phyloP scores from a whole-genome alignment of 2,329 filamentous ascomycete genomes.

The Grosmannia serpens region DNA sequence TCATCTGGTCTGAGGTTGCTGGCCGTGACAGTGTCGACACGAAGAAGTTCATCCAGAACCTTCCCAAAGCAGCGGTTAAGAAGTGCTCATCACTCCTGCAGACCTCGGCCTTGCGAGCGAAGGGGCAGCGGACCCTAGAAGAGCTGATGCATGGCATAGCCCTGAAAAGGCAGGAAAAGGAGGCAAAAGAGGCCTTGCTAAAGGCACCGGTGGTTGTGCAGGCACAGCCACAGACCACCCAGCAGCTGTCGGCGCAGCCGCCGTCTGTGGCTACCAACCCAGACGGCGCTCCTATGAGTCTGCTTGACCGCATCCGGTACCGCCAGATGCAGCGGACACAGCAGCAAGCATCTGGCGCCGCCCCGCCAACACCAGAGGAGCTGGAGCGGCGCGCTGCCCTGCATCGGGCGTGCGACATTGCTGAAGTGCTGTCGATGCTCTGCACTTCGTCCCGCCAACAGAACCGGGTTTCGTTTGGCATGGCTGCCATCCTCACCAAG shows the following conservation, averaged over 20 bases:
- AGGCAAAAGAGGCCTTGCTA: slow-evolving; percentile 20
- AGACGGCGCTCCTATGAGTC: slow-evolving; percentile 37
- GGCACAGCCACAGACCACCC: neutral
- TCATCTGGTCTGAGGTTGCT: slow-evolving; percentile 27
- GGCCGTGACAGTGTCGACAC: slow-evolving; percentile 15
- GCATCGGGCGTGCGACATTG: slow-evolving; percentile 56
- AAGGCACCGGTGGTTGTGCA: slow-evolving; percentile 18
- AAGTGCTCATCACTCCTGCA: slow-evolving; percentile 39
- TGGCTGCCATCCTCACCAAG: slow-evolving; percentile 51
- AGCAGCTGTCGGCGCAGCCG: neutral
- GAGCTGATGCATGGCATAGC: slow-evolving; percentile 54
- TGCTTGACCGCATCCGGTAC: slow-evolving; percentile 64
- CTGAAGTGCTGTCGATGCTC: slow-evolving; percentile 56
- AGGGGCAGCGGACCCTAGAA: slow-evolving; percentile 57
- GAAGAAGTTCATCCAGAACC: slow-evolving; percentile 39
- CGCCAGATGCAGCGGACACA: slow-evolving; percentile 47
- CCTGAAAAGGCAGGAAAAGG: slow-evolving; percentile 36
- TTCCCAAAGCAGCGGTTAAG: slow-evolving; percentile 44
- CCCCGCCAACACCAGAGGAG: slow-evolving; percentile 34
- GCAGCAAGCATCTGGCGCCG: slow-evolving; percentile 28
- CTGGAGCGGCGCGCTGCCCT: slow-evolving; percentile 52
- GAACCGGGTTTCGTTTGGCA: slow-evolving; percentile 51
- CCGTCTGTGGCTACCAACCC: neutral
- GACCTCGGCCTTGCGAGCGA: slow-evolving; percentile 46
- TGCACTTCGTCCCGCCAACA: slow-evolving; percentile 37